phyloP scores from a whole-genome alignment of 306 rosid genomes.

The Quercus variabilis region DNA sequence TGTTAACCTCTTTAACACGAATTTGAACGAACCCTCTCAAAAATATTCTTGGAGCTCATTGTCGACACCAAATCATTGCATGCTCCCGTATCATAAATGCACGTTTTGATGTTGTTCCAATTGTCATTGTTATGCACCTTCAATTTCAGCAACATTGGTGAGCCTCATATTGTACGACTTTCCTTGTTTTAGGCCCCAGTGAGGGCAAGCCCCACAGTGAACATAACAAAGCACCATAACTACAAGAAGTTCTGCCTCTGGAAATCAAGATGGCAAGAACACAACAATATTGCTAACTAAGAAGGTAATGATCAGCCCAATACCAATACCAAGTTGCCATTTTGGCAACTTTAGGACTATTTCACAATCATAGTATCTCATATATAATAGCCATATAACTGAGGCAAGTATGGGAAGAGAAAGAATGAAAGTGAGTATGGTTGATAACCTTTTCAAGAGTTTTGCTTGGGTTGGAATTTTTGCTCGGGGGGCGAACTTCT shows the following conservation, averaged over 20 bases:
- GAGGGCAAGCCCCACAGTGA: conserved; percentile 25
- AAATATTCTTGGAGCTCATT: too few species aligned
- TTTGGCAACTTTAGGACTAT: conserved; percentile 7
- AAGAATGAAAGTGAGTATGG: background rate
- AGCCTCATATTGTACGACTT: conserved; percentile 16
- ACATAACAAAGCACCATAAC: conserved; percentile 18
- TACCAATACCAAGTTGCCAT: background rate
- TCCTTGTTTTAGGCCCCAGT: conserved; percentile 20
- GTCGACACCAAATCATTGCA: conserved; percentile 4
- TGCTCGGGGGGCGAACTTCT: too few species aligned
- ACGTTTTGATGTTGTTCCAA: conserved; percentile 20
- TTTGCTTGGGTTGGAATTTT: background rate
- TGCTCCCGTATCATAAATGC: conserved; percentile 12
- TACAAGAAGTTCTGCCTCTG: conserved; percentile 11
- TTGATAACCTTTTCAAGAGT: background rate
- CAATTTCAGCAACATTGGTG: conserved; percentile 24
- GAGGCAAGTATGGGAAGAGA: conserved; percentile 23
- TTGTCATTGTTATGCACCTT: background rate
- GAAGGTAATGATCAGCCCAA: conserved; percentile 5
- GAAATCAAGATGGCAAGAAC: conserved; percentile 6
- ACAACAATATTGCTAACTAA: conserved; percentile 15
- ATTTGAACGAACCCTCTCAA: too few species aligned
- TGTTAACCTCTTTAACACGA: too few species aligned
- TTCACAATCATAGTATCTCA: conserved; percentile 23
- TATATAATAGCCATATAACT: conserved; percentile 21